Conservation (phyloP, 2,329 filamentous ascomycete genomes). For the Alternaria longipes region DNA sequence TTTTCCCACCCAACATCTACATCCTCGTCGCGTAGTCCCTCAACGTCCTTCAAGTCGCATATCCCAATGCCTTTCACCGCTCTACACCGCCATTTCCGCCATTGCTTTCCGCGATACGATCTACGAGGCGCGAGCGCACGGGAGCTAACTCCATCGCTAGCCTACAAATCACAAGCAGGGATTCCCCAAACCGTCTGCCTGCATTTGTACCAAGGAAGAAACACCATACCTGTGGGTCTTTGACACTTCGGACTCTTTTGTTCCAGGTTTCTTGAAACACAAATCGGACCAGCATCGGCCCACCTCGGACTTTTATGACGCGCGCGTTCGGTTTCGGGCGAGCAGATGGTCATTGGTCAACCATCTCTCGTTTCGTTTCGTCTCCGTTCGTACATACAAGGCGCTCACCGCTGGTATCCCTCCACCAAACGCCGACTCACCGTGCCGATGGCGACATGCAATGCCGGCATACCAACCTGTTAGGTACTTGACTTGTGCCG, state of each 20-base stretch:
- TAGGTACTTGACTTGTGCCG: slow-evolving; percentile 3
- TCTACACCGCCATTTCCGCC: slow-evolving; percentile 28
- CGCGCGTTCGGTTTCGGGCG: neutral
- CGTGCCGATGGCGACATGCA: slow-evolving; percentile 2
- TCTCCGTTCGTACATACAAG: slow-evolving; percentile 13
- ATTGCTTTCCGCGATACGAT: slow-evolving; percentile 12
- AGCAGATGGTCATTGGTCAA: slow-evolving; percentile 7
- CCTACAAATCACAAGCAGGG: slow-evolving; percentile 14
- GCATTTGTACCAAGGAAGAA: slow-evolving; percentile 7
- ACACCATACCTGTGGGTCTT: slow-evolving; percentile 12
- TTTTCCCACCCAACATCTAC: slow-evolving; percentile 1
- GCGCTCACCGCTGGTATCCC: slow-evolving; percentile 19
- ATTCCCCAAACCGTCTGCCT: slow-evolving; percentile 11
- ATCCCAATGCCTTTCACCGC: slow-evolving; percentile 28
- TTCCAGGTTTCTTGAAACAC: slow-evolving; percentile 12
- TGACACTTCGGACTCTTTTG: slow-evolving; percentile 3
- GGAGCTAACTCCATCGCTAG: slow-evolving; percentile 17
- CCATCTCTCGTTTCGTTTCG: slow-evolving; percentile 8
- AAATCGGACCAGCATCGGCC: slow-evolving; percentile 10
- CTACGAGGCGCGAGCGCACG: slow-evolving; percentile 15
- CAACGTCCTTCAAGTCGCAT: slow-evolving; percentile 6
- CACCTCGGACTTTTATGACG: slow-evolving; percentile 10
- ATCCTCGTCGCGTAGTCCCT: slow-evolving; percentile 1
- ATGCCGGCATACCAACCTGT: slow-evolving; percentile 9
- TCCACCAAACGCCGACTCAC: slow-evolving; percentile 9